A percentile compares a stretch with the other conserved stretches of the same genome.
Evolutionary conservation across 768 basidiomycete species (phyloP).

Genomic region (Bullera alba): DNA sequence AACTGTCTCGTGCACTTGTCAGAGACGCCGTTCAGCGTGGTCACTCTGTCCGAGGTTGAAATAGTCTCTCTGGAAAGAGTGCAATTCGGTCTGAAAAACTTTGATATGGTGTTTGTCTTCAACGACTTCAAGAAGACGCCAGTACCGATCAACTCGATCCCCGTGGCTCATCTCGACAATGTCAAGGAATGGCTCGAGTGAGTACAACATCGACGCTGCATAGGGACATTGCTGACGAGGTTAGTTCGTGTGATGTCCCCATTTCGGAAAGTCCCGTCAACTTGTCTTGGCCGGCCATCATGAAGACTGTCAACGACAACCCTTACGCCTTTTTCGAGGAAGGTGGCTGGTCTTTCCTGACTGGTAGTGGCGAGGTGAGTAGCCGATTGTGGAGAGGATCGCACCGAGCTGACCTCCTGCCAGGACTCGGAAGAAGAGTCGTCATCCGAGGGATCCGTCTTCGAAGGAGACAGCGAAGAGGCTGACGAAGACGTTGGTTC

Average conservation of each 20-base stretch:
- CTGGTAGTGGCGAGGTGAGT: slow-evolving; percentile 61
- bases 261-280: slow-evolving; percentile 94
- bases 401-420: neutral
- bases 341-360: slow-evolving; percentile 92
- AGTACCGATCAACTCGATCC: slow-evolving; percentile 94
- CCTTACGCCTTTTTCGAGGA: slow-evolving; percentile 91
- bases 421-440: slow-evolving; percentile 46
- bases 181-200: slow-evolving; percentile 99
- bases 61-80: slow-evolving; percentile 95
- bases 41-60: slow-evolving; percentile 89
- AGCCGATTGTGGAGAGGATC: neutral
- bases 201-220: slow-evolving; percentile 41
- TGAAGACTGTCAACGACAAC: slow-evolving; percentile 97
- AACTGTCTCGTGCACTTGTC: slow-evolving; percentile 93
- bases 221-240: slow-evolving; percentile 1
- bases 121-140: slow-evolving; percentile 90
- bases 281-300: slow-evolving; percentile 94
- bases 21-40: slow-evolving; percentile 91
- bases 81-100: slow-evolving; percentile 90
- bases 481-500: slow-evolving; percentile 46
- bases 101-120: slow-evolving; percentile 94
- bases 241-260: slow-evolving; percentile 91
- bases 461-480: slow-evolving; percentile 49
- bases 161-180: slow-evolving; percentile 80
- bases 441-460: slow-evolving; percentile 35